Evolutionary conservation across 106 monocot species (phyloP).

Genomic region (Dendrobium nobile): DNA sequence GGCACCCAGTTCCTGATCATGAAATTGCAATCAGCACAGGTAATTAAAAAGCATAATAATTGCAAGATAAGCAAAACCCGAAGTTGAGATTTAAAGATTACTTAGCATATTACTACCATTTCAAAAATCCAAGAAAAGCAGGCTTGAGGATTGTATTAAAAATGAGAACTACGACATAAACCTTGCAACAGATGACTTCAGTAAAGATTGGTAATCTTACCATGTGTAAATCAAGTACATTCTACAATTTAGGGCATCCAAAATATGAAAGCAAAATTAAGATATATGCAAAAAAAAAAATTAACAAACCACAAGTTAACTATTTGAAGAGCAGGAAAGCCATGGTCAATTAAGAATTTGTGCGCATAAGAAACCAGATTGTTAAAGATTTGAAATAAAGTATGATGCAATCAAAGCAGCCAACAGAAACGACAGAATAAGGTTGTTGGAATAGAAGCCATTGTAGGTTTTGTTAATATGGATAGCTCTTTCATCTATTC

Average conservation of each 20-base stretch:
- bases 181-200: neutral
- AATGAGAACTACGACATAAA: neutral
- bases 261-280: neutral
- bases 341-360: too few relatives aligned
- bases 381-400: too few relatives aligned
- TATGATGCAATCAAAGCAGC: too few relatives aligned
- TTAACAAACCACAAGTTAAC: too few relatives aligned
- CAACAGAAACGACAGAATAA: too few relatives aligned
- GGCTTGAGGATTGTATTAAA: neutral
- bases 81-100: neutral
- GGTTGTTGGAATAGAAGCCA: too few relatives aligned
- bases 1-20: constrained; percentile 77
- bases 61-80: neutral
- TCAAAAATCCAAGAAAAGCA: neutral
- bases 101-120: neutral
- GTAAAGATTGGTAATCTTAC: neutral
- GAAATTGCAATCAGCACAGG: constrained; percentile 1
- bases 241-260: neutral
- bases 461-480: too few relatives aligned
- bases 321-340: too few relatives aligned
- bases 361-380: too few relatives aligned
- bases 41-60: neutral
- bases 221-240: neutral
- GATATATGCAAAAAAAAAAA: too few relatives aligned
- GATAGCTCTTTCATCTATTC: too few relatives aligned